Percentiles rank a stretch among this genome's conserved stretches.
These are phyloP conservation scores for Coprinopsis strossmayeri DNA, from an alignment of 768 basidiomycete genomes.

Conservation along the genomic window DNA sequence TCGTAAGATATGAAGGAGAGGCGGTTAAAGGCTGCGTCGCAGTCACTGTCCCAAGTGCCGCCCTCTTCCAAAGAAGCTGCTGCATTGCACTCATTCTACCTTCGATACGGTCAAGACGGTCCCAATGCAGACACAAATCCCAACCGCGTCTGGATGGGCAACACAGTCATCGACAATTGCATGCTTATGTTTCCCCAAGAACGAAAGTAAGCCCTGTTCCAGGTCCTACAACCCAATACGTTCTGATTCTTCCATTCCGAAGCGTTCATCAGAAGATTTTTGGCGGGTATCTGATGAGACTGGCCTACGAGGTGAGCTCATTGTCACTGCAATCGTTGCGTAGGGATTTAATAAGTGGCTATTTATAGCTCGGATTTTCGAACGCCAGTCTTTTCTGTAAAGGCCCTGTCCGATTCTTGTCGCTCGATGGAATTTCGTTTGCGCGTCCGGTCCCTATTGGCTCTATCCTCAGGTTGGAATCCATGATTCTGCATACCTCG, in stretches of 20 bases:
- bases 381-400: constrained; percentile 66
- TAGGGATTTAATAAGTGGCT: neutral
- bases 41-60: constrained; percentile 65
- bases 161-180: constrained; percentile 61
- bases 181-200: constrained; percentile 85
- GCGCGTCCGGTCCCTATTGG: constrained; percentile 78
- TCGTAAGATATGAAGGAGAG: constrained; percentile 52
- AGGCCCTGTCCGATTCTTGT: constrained; percentile 62
- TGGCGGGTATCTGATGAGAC: constrained; percentile 61
- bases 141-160: constrained; percentile 67
- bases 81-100: constrained; percentile 62
- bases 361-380: constrained; percentile 59
- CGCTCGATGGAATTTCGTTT: constrained; percentile 77
- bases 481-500: constrained; percentile 59
- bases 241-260: no score
- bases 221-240: no score
- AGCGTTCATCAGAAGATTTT: constrained; percentile 83
- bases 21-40: constrained; percentile 44
- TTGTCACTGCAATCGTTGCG: neutral
- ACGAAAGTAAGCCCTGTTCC: constrained; percentile 68
- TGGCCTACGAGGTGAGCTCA: constrained; percentile 59
- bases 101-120: constrained; percentile 45
- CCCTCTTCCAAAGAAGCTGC: constrained; percentile 65
- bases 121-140: neutral
- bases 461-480: constrained; percentile 68